Base-by-base conservation (phyloP, 2,329 filamentous ascomycete genomes). In the Mariannaea elegans region DNA sequence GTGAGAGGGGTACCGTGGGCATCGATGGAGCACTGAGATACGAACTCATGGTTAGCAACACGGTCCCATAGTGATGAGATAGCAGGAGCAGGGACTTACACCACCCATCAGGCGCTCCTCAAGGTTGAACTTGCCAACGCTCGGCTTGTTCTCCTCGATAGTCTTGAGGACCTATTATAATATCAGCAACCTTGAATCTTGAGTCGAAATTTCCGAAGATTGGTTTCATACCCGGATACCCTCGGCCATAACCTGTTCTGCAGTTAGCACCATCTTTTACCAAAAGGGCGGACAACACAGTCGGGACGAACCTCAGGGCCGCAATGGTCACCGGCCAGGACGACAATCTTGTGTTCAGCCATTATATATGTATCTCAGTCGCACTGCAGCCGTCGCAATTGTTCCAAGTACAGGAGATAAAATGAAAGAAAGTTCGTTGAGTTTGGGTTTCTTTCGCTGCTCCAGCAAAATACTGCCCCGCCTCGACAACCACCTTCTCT, bases 41-140 rank as follows among this genome's bases (percentile, higher is more conserved):
- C 32, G 21, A 44, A 29, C 12, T 14, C 16, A 10, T n/a, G 9
- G 59, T 61, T n/a, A 59, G 38, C 16, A 34, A 55, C 16, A 6
- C 12, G 13, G 16, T 8, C 24, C 12, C 13, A 31, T 14, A 14
- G n/a, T 3, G 18, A 16, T n/a, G 24, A 41, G 29, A 48, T 49
- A 24, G 45, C 14, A 36, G n/a, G 18, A 27, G 31, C 29, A 59
- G 45, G 31, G 29, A 64, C 92, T 82, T 87, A 97, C 94, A 72
- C 95, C 94, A 72, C 95, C 94, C 59, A 99, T 86, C 57, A 96
- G 84, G 75, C 97, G 93, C 56, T 97, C 88, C 75, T 97, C 87
- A 71, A 97, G 90, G 76, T 95, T 93, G 82, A 98, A 97, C 72
- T 90, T 90, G 75, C 81, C 83, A 54, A 90, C 84, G 66, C 88